These are phyloP conservation scores for Akebia trifoliata DNA, from an alignment of 164 flowering plant genomes.

Conservation along the genomic window DNA sequence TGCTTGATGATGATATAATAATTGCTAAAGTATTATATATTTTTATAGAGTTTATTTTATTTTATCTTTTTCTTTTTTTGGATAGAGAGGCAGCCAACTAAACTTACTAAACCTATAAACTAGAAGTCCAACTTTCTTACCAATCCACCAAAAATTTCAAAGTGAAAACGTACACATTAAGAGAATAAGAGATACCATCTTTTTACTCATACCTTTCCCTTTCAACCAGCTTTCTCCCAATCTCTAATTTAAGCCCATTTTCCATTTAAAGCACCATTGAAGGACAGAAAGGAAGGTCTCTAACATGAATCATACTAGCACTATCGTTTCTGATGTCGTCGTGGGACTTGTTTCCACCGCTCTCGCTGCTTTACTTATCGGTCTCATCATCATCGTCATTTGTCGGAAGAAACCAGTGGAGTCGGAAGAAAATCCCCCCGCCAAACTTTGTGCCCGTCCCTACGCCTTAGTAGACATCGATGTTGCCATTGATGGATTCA, in stretches of 20 bases:
- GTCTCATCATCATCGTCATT: slow-evolving; percentile 29
- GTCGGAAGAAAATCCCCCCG: slow-evolving; percentile 18
- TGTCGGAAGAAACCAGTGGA: slow-evolving; percentile 31
- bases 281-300: not conserved
- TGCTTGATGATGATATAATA: too few relatives aligned
- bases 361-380: slow-evolving; percentile 24
- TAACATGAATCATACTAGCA: slow-evolving; percentile 19
- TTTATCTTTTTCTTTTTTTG: too few relatives aligned
- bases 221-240: not conserved
- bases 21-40: too few relatives aligned
- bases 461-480: slow-evolving; percentile 45
- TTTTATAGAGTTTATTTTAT: too few relatives aligned
- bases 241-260: not conserved
- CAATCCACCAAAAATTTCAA: slow-evolving; percentile 5
- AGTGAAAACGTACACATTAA: slow-evolving; percentile 6
- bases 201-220: slow-evolving; percentile 7
- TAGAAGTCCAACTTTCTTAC: slow-evolving; percentile 7
- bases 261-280: not conserved
- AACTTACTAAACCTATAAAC: not conserved
- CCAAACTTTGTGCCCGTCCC: slow-evolving; percentile 26
- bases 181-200: not conserved
- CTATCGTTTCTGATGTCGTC: slow-evolving; percentile 24
- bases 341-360: slow-evolving; percentile 29
- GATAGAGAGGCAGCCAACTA: slow-evolving; percentile 10
- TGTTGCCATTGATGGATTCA: slow-evolving; percentile 69